phyloP scores from a whole-genome alignment of 148 eudicot species.

The Vaccinium macrocarpon region DNA sequence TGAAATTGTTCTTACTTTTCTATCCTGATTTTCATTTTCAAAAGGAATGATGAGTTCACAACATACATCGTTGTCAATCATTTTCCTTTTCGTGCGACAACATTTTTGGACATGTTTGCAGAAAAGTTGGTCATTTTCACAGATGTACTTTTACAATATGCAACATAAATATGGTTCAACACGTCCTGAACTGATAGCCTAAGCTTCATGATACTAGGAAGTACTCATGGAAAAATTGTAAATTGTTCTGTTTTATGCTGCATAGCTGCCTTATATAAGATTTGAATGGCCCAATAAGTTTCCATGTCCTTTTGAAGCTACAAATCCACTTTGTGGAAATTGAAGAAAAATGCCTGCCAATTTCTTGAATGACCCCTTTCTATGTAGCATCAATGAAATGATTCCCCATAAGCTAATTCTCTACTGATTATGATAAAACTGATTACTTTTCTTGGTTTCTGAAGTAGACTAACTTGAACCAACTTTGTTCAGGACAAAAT shows the following conservation, averaged over 20 bases:
- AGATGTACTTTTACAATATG: neutral
- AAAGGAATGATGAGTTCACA: neutral
- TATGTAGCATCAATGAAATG: neutral
- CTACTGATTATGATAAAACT: neutral
- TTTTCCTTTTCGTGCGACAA: neutral
- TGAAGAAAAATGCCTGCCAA: neutral
- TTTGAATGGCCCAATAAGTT: neutral
- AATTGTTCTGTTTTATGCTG: neutral
- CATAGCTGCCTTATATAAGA: neutral
- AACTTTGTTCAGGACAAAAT: conserved; percentile 53
- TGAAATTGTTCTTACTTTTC: neutral
- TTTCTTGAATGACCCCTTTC: neutral
- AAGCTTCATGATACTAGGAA: neutral
- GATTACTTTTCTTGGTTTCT: neutral
- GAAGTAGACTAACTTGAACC: neutral
- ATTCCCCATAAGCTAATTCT: neutral
- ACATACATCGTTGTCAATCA: neutral
- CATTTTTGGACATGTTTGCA: neutral
- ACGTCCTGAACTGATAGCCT: neutral
- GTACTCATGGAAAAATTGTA: neutral
- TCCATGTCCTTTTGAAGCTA: neutral
- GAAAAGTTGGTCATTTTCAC: neutral
- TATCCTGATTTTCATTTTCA: neutral
- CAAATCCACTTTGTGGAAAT: neutral
- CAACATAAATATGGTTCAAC: neutral